Evolutionary conservation across 305 asterid species (phyloP).

Genomic region (Fraxinus sp.): DNA sequence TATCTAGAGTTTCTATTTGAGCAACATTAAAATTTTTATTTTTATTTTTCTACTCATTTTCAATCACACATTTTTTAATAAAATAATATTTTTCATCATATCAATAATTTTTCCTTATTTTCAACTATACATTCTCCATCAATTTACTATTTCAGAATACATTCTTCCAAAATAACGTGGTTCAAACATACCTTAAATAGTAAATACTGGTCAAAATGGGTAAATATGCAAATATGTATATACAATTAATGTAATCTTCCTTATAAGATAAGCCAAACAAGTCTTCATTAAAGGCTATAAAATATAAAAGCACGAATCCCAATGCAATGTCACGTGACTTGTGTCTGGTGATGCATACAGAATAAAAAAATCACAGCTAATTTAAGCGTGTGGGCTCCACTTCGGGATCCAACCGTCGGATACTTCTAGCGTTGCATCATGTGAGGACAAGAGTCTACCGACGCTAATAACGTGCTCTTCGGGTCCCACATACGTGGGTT

Average conservation of each 20-base stretch:
- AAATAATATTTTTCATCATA: too few species aligned
- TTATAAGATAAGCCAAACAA: not conserved
- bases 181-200: too few species aligned
- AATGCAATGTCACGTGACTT: slow-evolving; percentile 41
- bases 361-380: not conserved
- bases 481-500: slow-evolving; percentile 36
- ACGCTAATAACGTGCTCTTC: slow-evolving; percentile 29
- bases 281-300: not conserved
- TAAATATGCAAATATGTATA: not conserved
- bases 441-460: slow-evolving; percentile 29
- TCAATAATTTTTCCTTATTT: too few species aligned
- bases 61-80: too few species aligned
- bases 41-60: too few species aligned
- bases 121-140: too few species aligned
- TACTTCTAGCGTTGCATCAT: slow-evolving; percentile 13
- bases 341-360: slow-evolving; percentile 27
- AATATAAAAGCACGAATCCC: slow-evolving; percentile 32
- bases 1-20: too few species aligned
- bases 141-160: too few species aligned
- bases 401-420: not conserved
- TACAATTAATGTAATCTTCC: not conserved
- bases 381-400: slow-evolving; percentile 45
- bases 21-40: too few species aligned
- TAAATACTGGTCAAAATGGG: not conserved
- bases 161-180: too few species aligned